These are phyloP conservation scores for Cyamopsis tetragonoloba DNA, from an alignment of 306 rosid species.

Conservation along the genomic window DNA sequence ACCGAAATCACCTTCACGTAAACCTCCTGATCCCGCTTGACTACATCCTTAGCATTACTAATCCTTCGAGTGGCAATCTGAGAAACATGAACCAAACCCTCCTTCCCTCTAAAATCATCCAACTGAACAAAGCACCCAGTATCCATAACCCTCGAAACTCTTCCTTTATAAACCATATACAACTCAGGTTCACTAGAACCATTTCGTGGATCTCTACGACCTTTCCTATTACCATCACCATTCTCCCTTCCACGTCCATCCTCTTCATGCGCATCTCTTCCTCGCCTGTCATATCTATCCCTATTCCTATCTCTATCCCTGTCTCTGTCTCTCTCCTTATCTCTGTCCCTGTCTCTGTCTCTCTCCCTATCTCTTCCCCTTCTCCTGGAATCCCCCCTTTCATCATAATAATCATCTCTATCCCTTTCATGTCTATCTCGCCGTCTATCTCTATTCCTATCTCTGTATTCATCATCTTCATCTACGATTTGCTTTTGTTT, in stretches of 20 bases:
- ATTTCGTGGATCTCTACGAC: slow-evolving; percentile 24
- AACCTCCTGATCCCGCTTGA: slow-evolving; percentile 80
- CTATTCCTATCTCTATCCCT: slow-evolving; percentile 21
- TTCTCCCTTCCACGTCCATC: slow-evolving; percentile 36
- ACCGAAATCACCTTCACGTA: slow-evolving; percentile 72
- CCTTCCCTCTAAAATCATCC: slow-evolving; percentile 71
- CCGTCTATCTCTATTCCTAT: neutral
- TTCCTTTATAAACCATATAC: slow-evolving; percentile 70
- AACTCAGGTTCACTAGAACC: slow-evolving; percentile 56
- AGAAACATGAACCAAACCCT: slow-evolving; percentile 84
- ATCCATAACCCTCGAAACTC: slow-evolving; percentile 81
- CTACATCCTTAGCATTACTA: slow-evolving; percentile 74
- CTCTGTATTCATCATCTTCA: neutral
- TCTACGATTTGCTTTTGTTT: slow-evolving; percentile 11
- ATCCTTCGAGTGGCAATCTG: slow-evolving; percentile 79
- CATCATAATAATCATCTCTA: neutral
- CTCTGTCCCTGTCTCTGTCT: neutral
- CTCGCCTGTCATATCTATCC: slow-evolving; percentile 24
- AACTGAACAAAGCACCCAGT: slow-evolving; percentile 81
- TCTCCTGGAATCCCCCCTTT: neutral
- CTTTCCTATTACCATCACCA: slow-evolving; percentile 30
- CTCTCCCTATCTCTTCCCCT: slow-evolving; percentile 21
- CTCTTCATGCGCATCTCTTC: slow-evolving; percentile 37
- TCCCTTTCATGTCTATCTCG: slow-evolving; percentile 23
- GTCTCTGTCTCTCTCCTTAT: slow-evolving; percentile 14